A percentile compares a stretch with the other conserved stretches of the same genome.
phyloP scores from a whole-genome alignment of 805 yeast species.

The Candida palmyrensis region DNA sequence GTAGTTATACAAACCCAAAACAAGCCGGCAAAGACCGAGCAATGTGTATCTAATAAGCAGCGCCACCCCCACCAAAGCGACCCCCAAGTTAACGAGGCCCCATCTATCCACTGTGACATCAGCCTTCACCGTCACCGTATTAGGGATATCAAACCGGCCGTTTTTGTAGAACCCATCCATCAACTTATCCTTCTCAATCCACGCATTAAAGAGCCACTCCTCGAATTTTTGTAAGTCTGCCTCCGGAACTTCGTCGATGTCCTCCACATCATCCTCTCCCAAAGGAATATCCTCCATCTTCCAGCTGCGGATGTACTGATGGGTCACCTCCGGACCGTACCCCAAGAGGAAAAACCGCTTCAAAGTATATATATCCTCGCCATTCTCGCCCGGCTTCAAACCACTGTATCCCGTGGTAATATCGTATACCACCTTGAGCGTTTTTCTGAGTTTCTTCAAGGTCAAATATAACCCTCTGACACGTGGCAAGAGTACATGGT shows the following conservation, averaged over 20 bases:
- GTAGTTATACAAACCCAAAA: no score
- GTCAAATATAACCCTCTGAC: slow-evolving; percentile 71
- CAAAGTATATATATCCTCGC: slow-evolving; percentile 73
- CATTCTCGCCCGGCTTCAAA: slow-evolving; percentile 54
- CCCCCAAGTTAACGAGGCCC: slow-evolving; percentile 18
- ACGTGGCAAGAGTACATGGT: slow-evolving; percentile 77
- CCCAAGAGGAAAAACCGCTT: slow-evolving; percentile 62
- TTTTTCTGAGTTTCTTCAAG: slow-evolving; percentile 48
- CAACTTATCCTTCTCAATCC: slow-evolving; percentile 75
- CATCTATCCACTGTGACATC: no score
- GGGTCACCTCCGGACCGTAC: slow-evolving; percentile 61
- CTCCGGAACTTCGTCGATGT: slow-evolving; percentile 40
- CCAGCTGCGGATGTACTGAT: slow-evolving; percentile 59
- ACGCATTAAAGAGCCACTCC: slow-evolving; percentile 66
- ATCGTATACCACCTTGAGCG: slow-evolving; percentile 66
- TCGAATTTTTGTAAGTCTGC: slow-evolving; percentile 50
- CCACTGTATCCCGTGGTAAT: slow-evolving; percentile 81
- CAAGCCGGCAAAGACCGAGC: no score
- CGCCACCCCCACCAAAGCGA: slow-evolving; percentile 10
- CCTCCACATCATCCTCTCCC: slow-evolving; percentile 32
- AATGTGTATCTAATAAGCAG: no score
- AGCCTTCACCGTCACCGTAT: slow-evolving; percentile 15
- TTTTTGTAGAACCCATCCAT: slow-evolving; percentile 56
- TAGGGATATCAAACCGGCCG: slow-evolving; percentile 40
- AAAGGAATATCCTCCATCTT: slow-evolving; percentile 60